phyloP scores from a whole-genome alignment of 768 basidiomycete genomes.

The Termitomyces sp. region DNA sequence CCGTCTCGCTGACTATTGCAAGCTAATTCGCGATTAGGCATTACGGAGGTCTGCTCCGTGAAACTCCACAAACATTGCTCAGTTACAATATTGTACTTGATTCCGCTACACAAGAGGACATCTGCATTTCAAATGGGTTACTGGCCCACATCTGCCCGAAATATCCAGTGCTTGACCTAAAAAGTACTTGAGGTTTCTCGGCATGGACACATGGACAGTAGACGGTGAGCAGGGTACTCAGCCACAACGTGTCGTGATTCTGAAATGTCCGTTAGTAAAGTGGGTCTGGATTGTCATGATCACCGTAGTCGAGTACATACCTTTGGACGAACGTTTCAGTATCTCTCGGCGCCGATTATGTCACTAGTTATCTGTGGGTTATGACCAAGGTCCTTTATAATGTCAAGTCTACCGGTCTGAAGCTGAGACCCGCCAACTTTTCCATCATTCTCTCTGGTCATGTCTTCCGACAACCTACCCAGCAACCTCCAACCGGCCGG shows the following conservation, averaged over 20 bases:
- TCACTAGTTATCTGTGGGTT: not conserved
- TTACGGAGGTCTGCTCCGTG: not conserved
- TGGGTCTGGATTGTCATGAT: not conserved
- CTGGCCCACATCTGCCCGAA: not conserved
- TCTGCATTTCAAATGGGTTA: not conserved
- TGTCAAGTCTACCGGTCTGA: not conserved
- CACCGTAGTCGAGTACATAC: not conserved
- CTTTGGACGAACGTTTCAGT: not conserved
- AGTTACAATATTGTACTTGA: not conserved
- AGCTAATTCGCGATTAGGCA: not conserved
- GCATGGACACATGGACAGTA: not conserved
- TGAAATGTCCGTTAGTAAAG: not conserved
- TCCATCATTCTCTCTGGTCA: not conserved
- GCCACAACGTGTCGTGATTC: not conserved
- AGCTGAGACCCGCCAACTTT: not conserved
- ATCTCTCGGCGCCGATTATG: constrained; percentile 8
- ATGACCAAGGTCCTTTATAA: constrained; percentile 2
- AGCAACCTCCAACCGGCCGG: not conserved
- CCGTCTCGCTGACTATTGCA: too few species aligned
- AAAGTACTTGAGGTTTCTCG: not conserved
- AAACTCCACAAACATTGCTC: not conserved
- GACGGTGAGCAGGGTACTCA: not conserved
- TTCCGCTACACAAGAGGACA: too few species aligned
- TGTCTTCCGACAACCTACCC: constrained; percentile 2
- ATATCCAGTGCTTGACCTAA: not conserved